A percentile compares a stretch with the other conserved stretches of the same genome.
Evolutionary conservation across 148 eudicot species (phyloP).

Genomic region (Vaccinium corymbosum): DNA sequence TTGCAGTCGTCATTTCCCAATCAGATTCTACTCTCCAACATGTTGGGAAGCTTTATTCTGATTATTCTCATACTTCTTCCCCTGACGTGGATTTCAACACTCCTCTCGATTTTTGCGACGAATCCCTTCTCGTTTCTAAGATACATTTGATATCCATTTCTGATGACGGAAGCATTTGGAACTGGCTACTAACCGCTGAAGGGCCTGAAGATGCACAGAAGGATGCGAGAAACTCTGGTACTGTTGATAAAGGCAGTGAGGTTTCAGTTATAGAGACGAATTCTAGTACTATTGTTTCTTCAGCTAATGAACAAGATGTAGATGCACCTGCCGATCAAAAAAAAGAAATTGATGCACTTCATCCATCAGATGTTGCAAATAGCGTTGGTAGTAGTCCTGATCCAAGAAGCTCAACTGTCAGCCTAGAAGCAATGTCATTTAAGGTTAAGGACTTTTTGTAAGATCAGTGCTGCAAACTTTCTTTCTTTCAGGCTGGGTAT

Average conservation of each 20-base stretch:
- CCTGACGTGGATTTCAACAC: conserved; percentile 55
- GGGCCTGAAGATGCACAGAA: conserved; percentile 48
- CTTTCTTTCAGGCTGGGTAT: neutral
- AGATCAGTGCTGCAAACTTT: conserved; percentile 2
- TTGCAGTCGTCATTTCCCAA: conserved; percentile 75
- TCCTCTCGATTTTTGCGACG: conserved; percentile 74
- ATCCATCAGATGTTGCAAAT: conserved; percentile 29
- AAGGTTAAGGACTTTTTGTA: conserved; percentile 48
- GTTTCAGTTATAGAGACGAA: conserved; percentile 29
- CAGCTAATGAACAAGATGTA: conserved; percentile 30
- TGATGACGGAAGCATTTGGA: conserved; percentile 97
- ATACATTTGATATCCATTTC: conserved; percentile 76
- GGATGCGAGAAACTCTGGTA: conserved; percentile 28
- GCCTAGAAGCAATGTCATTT: conserved; percentile 48
- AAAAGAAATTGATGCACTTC: conserved; percentile 22
- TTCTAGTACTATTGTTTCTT: conserved; percentile 19
- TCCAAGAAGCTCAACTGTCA: conserved; percentile 31
- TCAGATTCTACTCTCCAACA: conserved; percentile 74
- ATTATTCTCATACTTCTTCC: conserved; percentile 48
- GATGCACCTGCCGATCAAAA: neutral
- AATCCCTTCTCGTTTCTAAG: conserved; percentile 61
- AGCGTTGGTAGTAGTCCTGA: conserved; percentile 21
- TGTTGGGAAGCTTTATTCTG: conserved; percentile 59
- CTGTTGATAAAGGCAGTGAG: conserved; percentile 32
- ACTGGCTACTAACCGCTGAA: conserved; percentile 93